These are phyloP conservation scores for Chaetomium tenue DNA, from an alignment of 495 filamentous ascomycete species.

Conservation along the genomic window DNA sequence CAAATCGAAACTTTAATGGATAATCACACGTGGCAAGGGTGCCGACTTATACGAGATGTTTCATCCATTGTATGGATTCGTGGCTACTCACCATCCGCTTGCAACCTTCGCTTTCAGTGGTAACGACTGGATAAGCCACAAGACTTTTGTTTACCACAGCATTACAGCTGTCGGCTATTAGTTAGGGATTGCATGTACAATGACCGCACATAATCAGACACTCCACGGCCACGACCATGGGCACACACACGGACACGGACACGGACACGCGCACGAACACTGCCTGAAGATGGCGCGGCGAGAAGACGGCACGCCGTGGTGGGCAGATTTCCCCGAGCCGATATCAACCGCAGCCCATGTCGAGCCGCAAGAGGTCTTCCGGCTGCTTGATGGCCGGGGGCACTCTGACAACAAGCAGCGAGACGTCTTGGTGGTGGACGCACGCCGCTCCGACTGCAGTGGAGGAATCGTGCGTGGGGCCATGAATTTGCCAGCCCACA, in stretches of 20 bases:
- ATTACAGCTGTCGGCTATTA: not conserved
- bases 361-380: constrained; percentile 21
- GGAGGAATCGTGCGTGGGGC: constrained; percentile 35
- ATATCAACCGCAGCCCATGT: constrained; percentile 20
- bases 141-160: not conserved
- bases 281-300: constrained; percentile 34
- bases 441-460: constrained; percentile 33
- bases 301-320: constrained; percentile 44
- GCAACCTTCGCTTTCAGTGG: too few relatives aligned
- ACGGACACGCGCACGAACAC: constrained; percentile 26
- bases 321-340: constrained; percentile 40
- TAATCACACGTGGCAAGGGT: too few relatives aligned
- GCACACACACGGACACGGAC: not conserved
- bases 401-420: constrained; percentile 4
- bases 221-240: not conserved
- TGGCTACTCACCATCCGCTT: too few relatives aligned
- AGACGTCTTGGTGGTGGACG: constrained; percentile 36
- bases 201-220: constrained; percentile 19
- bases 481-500: constrained; percentile 51
- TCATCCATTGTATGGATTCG: too few relatives aligned
- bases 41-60: too few relatives aligned
- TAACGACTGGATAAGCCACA: too few relatives aligned
- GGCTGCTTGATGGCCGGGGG: constrained; percentile 20
- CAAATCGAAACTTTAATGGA: too few relatives aligned
- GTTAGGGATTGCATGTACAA: constrained; percentile 5